Base-by-base conservation (phyloP, 78 protist genomes). In the Kipferlia bialata region DNA sequence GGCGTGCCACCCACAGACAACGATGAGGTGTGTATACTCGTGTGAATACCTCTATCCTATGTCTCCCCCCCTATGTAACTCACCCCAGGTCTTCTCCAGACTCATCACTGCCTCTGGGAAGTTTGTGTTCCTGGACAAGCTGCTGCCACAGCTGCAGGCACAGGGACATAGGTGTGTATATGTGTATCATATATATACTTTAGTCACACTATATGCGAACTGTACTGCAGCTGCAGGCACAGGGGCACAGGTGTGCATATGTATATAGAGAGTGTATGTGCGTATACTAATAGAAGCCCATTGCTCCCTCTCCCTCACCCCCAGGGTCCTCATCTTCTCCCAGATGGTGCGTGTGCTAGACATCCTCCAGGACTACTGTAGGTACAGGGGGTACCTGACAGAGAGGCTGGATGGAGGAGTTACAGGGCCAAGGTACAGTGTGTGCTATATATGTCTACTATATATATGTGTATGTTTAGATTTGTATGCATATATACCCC, bases 391-490 rank as follows among this genome's bases (percentile, higher is more conserved):
- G 6, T 91, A n/a, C 66, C 29, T 3, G 17, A 86, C 81, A 67
- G 90, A 91, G 71, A 54, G 96, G 0, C 60, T 91, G 26, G 96
- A 91, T 45, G 96, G 88, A 84, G n/a, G 54, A 39, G 39, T 75
- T 94, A 26, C 67, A 80, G 58, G 17, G 37, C 28, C 28, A 15
- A 7, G n/a, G 51, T 13, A 44, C 51, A 44, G n/a, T 13, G n/a
- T 13, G 51, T 15, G 18, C 29, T 18, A 58, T 31, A 31, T 32
- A n/a, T n/a, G n/a, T n/a, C n/a, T n/a, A n/a, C n/a, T n/a, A n/a
- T n/a, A n/a, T n/a, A n/a, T n/a, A n/a, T 44, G n/a, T 44, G 7
- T 13, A 15, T 44, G 51, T 44, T 7, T 44, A 7, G 51, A 15
- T 44, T 44, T 44, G 7, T 44, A 7, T 13, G 51, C 51, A 7